Conservation (phyloP, 2,329 filamentous ascomycete species). For the Teratosphaeriaceae sp. region DNA sequence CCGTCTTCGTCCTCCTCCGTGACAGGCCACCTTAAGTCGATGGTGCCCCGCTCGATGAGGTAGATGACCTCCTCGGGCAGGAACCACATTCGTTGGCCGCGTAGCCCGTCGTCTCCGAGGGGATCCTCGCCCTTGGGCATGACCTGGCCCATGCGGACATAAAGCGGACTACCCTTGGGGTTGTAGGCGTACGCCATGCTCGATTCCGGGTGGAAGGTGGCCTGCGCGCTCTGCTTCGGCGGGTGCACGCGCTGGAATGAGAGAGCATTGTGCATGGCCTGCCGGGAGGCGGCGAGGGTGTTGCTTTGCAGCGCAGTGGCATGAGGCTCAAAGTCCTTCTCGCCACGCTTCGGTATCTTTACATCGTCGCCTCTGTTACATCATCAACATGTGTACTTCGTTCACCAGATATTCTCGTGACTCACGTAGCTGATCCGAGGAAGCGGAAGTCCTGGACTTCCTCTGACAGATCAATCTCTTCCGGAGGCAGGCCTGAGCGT, state of each 20-base stretch:
- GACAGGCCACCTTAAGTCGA: conserved; percentile 79
- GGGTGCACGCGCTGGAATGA: conserved; percentile 68
- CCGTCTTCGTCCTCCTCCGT: conserved; percentile 43
- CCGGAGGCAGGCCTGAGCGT: conserved; percentile 53
- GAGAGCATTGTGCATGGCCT: conserved; percentile 84
- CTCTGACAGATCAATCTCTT: conserved; percentile 71
- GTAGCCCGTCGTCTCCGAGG: conserved; percentile 21
- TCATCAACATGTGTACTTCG: conserved; percentile 24
- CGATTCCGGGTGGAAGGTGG: conserved; percentile 64
- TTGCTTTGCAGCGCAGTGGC: conserved; percentile 74
- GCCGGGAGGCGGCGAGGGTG: conserved; percentile 71
- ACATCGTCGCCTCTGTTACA: conserved; percentile 27
- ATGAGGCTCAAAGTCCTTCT: conserved; percentile 96
- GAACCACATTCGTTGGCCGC: conserved; percentile 57
- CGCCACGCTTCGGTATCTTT: conserved; percentile 77
- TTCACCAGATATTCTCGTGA: background rate
- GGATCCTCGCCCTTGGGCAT: conserved; percentile 47
- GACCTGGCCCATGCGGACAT: conserved; percentile 68
- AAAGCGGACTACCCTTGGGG: conserved; percentile 59
- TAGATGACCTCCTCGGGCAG: conserved; percentile 89
- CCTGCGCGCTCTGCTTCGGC: conserved; percentile 59
- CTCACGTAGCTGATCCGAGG: conserved; percentile 39
- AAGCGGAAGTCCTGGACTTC: conserved; percentile 84
- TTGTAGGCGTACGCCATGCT: conserved; percentile 59
- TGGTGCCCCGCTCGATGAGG: conserved; percentile 74